Percentiles rank a stretch among this genome's conserved stretches.
phyloP scores from a whole-genome alignment of 2,329 filamentous ascomycete genomes.

The Pestalotiopsis sp. region DNA sequence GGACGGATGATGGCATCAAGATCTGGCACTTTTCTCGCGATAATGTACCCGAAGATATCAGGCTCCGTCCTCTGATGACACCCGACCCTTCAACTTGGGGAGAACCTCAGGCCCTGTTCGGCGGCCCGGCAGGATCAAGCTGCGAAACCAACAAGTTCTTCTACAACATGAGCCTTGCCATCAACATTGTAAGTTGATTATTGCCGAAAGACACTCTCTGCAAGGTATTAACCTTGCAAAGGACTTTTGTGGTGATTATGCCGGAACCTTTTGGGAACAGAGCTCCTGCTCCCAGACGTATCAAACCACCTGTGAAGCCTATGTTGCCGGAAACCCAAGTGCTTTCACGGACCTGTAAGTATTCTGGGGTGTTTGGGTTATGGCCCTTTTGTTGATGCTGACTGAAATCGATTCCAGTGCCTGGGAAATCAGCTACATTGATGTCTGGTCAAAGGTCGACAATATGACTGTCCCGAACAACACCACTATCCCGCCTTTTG shows the following conservation, averaged over 20 bases:
- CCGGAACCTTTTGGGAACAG: slow-evolving; percentile 50
- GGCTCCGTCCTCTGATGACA: slow-evolving; percentile 40
- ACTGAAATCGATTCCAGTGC: slow-evolving; percentile 29
- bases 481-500: not conserved
- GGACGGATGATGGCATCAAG: slow-evolving; percentile 68
- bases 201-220: not conserved
- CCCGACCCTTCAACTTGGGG: slow-evolving; percentile 73
- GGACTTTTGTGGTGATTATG: slow-evolving; percentile 80
- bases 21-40: slow-evolving; percentile 78
- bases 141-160: slow-evolving; percentile 73
- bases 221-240: slow-evolving; percentile 21
- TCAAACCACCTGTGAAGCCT: slow-evolving; percentile 46
- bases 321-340: slow-evolving; percentile 46
- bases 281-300: slow-evolving; percentile 41
- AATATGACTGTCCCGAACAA: not conserved
- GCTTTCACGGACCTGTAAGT: slow-evolving; percentile 44
- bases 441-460: slow-evolving; percentile 40
- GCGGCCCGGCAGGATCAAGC: slow-evolving; percentile 47
- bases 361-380: not conserved
- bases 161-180: slow-evolving; percentile 69
- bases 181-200: slow-evolving; percentile 59
- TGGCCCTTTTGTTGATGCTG: not conserved
- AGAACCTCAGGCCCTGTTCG: slow-evolving; percentile 69
- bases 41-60: slow-evolving; percentile 67
- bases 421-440: slow-evolving; percentile 60